Base-by-base conservation (phyloP, 2,329 filamentous ascomycete species). In the Bipolaris gigantea region DNA sequence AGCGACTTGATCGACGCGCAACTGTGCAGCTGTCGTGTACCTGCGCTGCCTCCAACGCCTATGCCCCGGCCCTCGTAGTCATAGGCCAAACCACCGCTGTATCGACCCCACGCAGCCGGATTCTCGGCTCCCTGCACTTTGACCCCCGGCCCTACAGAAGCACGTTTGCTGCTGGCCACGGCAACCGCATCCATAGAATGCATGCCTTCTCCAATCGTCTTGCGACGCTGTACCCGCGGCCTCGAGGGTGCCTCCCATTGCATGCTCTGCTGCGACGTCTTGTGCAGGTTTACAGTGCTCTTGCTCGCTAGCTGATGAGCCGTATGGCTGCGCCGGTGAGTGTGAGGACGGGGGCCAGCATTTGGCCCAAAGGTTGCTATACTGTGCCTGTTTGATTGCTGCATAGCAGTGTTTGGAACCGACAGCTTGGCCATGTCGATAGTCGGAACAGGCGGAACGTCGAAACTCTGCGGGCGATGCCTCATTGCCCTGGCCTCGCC, bases 41-140 rank as follows among this genome's bases (percentile, higher is more conserved):
- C 73, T 34, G 69, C 71, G 60, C 71, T 74, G 50, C 73, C 73
- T 51, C 72, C 66, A 13, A 75, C 57, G 5, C 70, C 70, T 18
- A 61, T 62, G 19, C 64, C 69, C 42, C 58, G 66, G 4, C 63
- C 62, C 49, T 73, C 71, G 56, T 75, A 75, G 23, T 69, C 68
- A 51, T 71, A 73, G 8, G 62, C 62, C 34, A 73, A 59, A 9
- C 74, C 74, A 42, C 75, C 73, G 47, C 68, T 66, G 57, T 73
- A 76, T 3, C 74, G 72, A 45, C 68, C 73, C 50, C 59, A 62
- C 39, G 40, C 46, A 5, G 57, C 34, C 40, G 52, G 40, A 9
- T 48, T 50, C 19, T 57, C 41, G 15, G 36, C 6, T 21, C 9
- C 42, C 18, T 42, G 32, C 13, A 25, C 27, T 25, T 47, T 35